A percentile compares a stretch with the other conserved stretches of the same genome.
These are phyloP conservation scores for Tricholoma terreum DNA, from an alignment of 768 basidiomycete species.

Conservation along the genomic window DNA sequence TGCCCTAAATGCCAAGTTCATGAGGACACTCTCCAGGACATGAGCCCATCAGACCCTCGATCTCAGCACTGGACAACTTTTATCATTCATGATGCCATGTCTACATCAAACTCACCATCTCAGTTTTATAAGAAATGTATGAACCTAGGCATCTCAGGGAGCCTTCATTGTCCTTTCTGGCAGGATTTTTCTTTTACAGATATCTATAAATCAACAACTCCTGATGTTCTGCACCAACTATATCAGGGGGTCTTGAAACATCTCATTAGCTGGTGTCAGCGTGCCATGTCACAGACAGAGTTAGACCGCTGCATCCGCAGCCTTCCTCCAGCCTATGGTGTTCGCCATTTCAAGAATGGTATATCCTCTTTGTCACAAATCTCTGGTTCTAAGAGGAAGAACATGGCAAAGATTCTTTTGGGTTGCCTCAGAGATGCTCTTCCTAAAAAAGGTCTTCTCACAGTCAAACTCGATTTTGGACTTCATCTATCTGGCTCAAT, in stretches of 20 bases:
- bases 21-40: conserved; percentile 15
- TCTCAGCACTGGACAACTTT: conserved; percentile 3
- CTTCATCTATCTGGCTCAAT: conserved; percentile 27
- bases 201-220: background rate
- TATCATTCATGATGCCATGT: conserved; percentile 18
- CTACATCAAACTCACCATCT: conserved; percentile 14
- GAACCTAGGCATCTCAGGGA: background rate
- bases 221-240: background rate
- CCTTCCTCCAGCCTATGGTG: background rate
- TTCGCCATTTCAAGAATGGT: conserved; percentile 40
- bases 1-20: conserved; percentile 24
- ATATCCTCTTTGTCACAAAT: conserved; percentile 38
- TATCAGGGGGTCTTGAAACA: conserved; percentile 26
- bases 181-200: background rate
- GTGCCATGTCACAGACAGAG: background rate
- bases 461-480: conserved; percentile 25
- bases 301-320: background rate
- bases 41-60: conserved; percentile 2
- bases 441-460: conserved; percentile 14
- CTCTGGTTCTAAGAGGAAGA: conserved; percentile 41
- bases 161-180: background rate
- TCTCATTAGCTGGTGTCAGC: background rate
- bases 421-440: conserved; percentile 24
- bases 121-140: conserved; percentile 8
- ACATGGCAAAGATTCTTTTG: conserved; percentile 33